A percentile compares a stretch with the other conserved stretches of the same genome.
Conservation (phyloP, 352 stramenopile species). For the Phytophthora nicotianae region DNA sequence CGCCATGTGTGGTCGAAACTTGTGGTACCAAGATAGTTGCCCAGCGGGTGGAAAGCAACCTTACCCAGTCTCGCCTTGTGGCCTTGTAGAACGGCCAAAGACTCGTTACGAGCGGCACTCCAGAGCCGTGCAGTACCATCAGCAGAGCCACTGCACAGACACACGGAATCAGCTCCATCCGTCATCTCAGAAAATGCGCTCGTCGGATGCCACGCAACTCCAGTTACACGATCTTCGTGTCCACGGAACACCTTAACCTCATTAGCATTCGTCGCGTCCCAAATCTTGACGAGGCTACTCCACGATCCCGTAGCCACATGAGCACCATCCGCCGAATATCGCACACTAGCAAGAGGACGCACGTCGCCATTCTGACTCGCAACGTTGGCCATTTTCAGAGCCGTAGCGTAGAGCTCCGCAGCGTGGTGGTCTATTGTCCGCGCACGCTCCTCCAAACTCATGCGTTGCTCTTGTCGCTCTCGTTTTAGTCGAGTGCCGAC, state of each 20-base stretch:
- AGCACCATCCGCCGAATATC: constrained; percentile 64
- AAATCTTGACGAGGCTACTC: constrained; percentile 95
- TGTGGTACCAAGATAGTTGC: constrained; percentile 92
- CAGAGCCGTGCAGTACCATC: constrained; percentile 82
- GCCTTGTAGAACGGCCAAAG: constrained; percentile 66
- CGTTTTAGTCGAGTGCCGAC: constrained; percentile 65
- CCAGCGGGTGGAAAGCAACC: constrained; percentile 95
- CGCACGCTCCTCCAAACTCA: constrained; percentile 47
- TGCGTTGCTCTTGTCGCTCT: constrained; percentile 49
- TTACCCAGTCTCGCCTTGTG: constrained; percentile 80
- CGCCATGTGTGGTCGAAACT: constrained; percentile 98
- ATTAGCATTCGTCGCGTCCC: constrained; percentile 79
- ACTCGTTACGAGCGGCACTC: constrained; percentile 57
- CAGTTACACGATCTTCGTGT: constrained; percentile 88
- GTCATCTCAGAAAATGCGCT: constrained; percentile 63
- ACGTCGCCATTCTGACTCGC: constrained; percentile 96
- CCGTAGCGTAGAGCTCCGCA: constrained; percentile 79
- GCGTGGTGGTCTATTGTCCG: constrained; percentile 63
- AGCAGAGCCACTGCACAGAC: constrained; percentile 78
- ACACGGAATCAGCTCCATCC: constrained; percentile 58
- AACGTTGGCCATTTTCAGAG: constrained; percentile 82
- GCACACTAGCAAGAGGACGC: constrained; percentile 83
- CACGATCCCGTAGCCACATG: constrained; percentile 92
- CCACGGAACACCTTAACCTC: constrained; percentile 82
- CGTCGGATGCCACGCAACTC: constrained; percentile 83